Conservation (phyloP, 2,329 filamentous ascomycete species). For the Calonectria honghensis region DNA sequence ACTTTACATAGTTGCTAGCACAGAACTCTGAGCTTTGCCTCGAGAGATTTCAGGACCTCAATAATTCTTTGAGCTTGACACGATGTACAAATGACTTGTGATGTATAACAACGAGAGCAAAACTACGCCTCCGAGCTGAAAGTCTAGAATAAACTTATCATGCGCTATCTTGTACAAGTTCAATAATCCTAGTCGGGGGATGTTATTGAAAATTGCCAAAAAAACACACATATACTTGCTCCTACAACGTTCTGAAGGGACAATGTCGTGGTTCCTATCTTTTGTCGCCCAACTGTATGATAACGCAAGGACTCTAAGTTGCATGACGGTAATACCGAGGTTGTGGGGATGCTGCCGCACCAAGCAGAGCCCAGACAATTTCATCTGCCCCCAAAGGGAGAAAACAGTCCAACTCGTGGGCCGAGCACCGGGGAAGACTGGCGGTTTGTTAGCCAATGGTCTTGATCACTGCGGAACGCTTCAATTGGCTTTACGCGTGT, state of each 20-base stretch:
- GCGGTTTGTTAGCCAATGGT: slow-evolving; percentile 42
- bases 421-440: slow-evolving; percentile 23
- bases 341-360: slow-evolving; percentile 5
- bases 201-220: background rate
- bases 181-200: background rate
- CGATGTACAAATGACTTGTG: background rate
- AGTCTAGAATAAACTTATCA: background rate
- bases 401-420: background rate
- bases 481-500: slow-evolving; percentile 5
- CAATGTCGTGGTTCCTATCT: background rate
- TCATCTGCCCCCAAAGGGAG: background rate
- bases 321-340: slow-evolving; percentile 20
- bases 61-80: slow-evolving; percentile 24
- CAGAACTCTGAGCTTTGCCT: slow-evolving; percentile 26
- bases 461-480: background rate
- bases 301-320: background rate
- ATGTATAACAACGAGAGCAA: background rate
- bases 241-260: background rate
- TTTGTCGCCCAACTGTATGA: background rate
- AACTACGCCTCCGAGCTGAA: background rate
- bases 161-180: background rate
- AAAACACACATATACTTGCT: background rate
- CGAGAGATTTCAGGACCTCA: slow-evolving; percentile 23
- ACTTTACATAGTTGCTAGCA: slow-evolving; percentile 32
- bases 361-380: slow-evolving; percentile 17